Evolutionary conservation across 1,284 basidiomycete genomes (phyloP).

Genomic region (Apiotrichum mycotoxinovorans): DNA sequence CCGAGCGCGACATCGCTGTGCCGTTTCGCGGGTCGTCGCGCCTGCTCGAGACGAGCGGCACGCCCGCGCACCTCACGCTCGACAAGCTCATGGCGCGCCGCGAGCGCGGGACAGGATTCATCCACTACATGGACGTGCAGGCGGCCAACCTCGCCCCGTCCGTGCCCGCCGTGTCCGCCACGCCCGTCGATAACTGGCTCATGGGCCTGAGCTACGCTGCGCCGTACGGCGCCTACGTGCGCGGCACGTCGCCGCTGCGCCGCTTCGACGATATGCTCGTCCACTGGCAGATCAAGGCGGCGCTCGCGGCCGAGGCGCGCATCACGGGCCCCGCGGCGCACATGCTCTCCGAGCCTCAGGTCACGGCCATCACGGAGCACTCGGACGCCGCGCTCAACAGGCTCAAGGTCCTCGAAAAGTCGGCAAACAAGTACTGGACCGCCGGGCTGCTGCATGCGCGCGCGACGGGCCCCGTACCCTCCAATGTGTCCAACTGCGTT

Average conservation of each 20-base stretch:
- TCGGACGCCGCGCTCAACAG: constrained; percentile 22
- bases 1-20: constrained; percentile 62
- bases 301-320: constrained; percentile 50
- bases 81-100: constrained; percentile 12
- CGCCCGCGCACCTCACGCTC: not conserved
- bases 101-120: not conserved
- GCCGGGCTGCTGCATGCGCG: constrained; percentile 19
- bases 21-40: constrained; percentile 60
- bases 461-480: constrained; percentile 2
- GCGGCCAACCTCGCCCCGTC: not conserved
- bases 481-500: not conserved
- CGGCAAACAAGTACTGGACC: constrained; percentile 31
- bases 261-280: constrained; percentile 76
- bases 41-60: constrained; percentile 32
- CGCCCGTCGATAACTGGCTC: constrained; percentile 57
- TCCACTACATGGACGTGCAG: not conserved
- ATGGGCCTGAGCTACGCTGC: constrained; percentile 62
- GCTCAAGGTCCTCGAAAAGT: constrained; percentile 17
- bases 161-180: not conserved
- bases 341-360: too few relatives aligned
- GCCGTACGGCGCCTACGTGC: constrained; percentile 62
- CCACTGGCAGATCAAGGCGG: constrained; percentile 93
- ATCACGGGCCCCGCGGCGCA: constrained; percentile 2
- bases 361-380: constrained; percentile 21
- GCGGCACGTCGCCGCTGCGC: constrained; percentile 84